These are phyloP conservation scores for Pholiota microspora DNA, from an alignment of 768 basidiomycete species.

Conservation along the genomic window DNA sequence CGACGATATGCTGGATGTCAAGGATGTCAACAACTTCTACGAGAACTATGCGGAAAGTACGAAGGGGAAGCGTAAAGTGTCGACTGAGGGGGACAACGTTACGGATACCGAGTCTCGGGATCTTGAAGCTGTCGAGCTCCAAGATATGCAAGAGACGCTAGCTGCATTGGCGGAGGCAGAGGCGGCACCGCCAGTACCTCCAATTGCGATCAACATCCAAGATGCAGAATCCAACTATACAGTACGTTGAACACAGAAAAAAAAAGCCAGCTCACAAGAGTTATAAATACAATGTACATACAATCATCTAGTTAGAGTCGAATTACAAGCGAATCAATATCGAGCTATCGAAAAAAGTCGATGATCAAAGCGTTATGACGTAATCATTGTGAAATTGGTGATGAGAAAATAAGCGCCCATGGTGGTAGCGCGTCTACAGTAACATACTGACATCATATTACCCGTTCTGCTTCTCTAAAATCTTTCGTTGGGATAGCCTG, in stretches of 20 bases:
- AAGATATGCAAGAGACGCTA: not conserved
- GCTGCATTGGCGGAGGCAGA: not conserved
- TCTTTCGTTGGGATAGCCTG: too few relatives aligned
- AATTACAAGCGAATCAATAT: too few relatives aligned
- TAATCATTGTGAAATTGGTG: too few relatives aligned
- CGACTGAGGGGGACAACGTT: conserved; percentile 16
- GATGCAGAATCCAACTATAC: not conserved
- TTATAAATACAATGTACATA: not conserved
- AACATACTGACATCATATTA: too few relatives aligned
- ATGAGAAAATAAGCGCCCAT: too few relatives aligned
- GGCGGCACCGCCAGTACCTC: not conserved
- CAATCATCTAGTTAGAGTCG: too few relatives aligned
- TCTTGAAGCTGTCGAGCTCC: not conserved
- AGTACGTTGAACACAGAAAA: not conserved
- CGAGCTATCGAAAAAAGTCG: too few relatives aligned
- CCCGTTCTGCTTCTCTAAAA: too few relatives aligned
- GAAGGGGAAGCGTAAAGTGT: conserved; percentile 51
- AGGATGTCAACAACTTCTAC: conserved; percentile 79
- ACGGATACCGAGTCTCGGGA: not conserved
- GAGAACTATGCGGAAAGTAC: conserved; percentile 86
- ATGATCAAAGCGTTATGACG: too few relatives aligned
- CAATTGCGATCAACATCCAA: not conserved
- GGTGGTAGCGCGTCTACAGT: too few relatives aligned
- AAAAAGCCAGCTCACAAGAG: too few relatives aligned
- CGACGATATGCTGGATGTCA: conserved; percentile 27